These are phyloP conservation scores for Tranzscheliella williamsii DNA, from an alignment of 1,284 basidiomycete genomes.

Conservation along the genomic window DNA sequence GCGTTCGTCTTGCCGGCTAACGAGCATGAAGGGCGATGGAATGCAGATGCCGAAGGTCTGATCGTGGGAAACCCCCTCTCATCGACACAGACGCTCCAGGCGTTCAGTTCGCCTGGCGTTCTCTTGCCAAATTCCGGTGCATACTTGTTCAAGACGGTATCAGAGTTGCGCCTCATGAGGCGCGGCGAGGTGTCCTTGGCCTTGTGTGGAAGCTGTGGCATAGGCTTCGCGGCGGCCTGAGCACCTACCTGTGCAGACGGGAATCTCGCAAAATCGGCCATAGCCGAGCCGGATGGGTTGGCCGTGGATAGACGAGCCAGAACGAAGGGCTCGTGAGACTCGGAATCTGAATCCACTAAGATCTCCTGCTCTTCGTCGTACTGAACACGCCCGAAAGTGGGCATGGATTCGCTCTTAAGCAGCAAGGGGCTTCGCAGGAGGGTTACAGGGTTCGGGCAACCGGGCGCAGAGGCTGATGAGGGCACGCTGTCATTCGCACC, in stretches of 20 bases:
- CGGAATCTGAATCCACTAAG: constrained; percentile 8
- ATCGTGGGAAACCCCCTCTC: constrained; percentile 24
- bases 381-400: constrained; percentile 12
- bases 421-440: constrained; percentile 18
- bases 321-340: constrained; percentile 3
- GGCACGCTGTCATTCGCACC: constrained; percentile 9
- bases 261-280: too few species aligned
- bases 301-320: not conserved
- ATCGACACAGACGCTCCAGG: constrained; percentile 36
- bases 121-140: constrained; percentile 14
- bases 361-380: constrained; percentile 18
- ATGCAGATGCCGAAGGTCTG: constrained; percentile 21
- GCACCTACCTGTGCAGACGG: too few species aligned
- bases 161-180: constrained; percentile 23
- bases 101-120: constrained; percentile 27
- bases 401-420: constrained; percentile 22
- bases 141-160: constrained; percentile 11
- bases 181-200: constrained; percentile 1
- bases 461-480: constrained; percentile 3
- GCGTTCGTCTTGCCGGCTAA: constrained; percentile 33
- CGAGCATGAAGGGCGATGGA: constrained; percentile 21
- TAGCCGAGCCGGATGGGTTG: too few species aligned
- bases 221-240: constrained; percentile 6
- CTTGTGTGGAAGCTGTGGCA: constrained; percentile 2
- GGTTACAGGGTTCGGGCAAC: constrained; percentile 5